Percentiles rank a stretch among this genome's conserved stretches.
Evolutionary conservation across 352 stramenopile species (phyloP).

Genomic region (Phytophthora litchii): DNA sequence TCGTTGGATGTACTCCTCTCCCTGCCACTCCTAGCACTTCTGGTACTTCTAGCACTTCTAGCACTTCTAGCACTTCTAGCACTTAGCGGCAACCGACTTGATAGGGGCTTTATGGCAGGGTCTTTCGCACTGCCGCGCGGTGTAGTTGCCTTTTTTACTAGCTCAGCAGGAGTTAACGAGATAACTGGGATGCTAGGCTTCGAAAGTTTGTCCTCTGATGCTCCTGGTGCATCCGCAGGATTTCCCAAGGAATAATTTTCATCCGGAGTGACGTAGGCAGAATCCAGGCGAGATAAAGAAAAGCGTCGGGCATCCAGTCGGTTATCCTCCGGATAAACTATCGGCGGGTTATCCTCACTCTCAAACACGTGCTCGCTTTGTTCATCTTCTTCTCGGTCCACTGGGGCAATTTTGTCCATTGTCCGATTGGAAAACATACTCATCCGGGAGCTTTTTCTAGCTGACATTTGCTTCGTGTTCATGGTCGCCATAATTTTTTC

Average conservation of each 20-base stretch:
- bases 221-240: constrained; percentile 4
- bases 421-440: constrained; percentile 25
- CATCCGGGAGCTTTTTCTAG: constrained; percentile 22
- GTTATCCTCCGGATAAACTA: constrained; percentile 7
- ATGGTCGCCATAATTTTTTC: constrained; percentile 5
- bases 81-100: constrained; percentile 31
- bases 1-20: constrained; percentile 16
- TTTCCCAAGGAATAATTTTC: constrained; percentile 34
- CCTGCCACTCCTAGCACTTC: background rate
- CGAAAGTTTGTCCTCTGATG: constrained; percentile 8
- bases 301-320: constrained; percentile 25
- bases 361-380: constrained; percentile 5
- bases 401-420: constrained; percentile 34
- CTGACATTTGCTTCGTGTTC: constrained; percentile 5
- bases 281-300: constrained; percentile 7
- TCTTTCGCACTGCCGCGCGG: constrained; percentile 26
- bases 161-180: constrained; percentile 51
- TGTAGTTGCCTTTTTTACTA: constrained; percentile 56
- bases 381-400: constrained; percentile 30
- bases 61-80: constrained; percentile 22
- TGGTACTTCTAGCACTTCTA: constrained; percentile 8
- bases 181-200: constrained; percentile 43
- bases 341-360: constrained; percentile 13
- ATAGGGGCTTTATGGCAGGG: constrained; percentile 38
- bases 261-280: constrained; percentile 12